phyloP scores from a whole-genome alignment of 192 early-diverging fungal genomes.

The Mortierella claussenii region DNA sequence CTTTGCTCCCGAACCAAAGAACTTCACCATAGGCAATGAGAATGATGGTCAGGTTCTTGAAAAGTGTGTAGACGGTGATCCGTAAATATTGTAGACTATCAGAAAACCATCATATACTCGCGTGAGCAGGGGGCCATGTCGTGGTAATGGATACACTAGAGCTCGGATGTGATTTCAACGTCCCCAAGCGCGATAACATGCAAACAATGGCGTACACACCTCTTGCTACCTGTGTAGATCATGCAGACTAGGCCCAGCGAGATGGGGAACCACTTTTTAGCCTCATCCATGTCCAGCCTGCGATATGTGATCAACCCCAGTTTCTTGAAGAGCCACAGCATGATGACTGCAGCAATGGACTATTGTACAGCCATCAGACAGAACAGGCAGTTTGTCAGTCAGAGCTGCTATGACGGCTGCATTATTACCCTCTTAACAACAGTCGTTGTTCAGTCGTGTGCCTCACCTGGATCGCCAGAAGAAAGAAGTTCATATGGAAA shows the following conservation, averaged over 20 bases:
- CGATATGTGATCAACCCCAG: conserved; percentile 72
- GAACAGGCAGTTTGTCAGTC: no score
- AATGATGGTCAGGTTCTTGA: conserved; percentile 99
- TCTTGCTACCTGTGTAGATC: conserved; percentile 98
- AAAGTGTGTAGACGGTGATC: conserved; percentile 96
- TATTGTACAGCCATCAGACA: no score
- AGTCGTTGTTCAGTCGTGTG: background rate
- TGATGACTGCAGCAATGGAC: conserved; percentile 60
- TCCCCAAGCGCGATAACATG: background rate
- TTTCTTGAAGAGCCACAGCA: conserved; percentile 65
- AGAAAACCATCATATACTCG: background rate
- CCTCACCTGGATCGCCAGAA: conserved; percentile 76
- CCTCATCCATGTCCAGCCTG: conserved; percentile 69
- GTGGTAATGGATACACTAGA: no score
- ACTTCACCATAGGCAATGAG: conserved; percentile 95
- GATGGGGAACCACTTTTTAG: conserved; percentile 86
- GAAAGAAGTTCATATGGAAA: conserved; percentile 87
- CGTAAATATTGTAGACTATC: conserved; percentile 83
- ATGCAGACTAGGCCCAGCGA: conserved; percentile 87
- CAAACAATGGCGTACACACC: conserved; percentile 36
- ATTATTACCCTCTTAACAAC: no score
- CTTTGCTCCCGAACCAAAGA: conserved; percentile 80
- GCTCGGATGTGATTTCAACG: background rate
- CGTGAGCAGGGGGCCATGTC: no score
- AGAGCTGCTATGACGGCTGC: no score